Evolutionary conservation across 495 filamentous ascomycete species (phyloP), one percentile per base, ranked within the genome.

Genomic region (Emericellopsis terricola): DNA sequence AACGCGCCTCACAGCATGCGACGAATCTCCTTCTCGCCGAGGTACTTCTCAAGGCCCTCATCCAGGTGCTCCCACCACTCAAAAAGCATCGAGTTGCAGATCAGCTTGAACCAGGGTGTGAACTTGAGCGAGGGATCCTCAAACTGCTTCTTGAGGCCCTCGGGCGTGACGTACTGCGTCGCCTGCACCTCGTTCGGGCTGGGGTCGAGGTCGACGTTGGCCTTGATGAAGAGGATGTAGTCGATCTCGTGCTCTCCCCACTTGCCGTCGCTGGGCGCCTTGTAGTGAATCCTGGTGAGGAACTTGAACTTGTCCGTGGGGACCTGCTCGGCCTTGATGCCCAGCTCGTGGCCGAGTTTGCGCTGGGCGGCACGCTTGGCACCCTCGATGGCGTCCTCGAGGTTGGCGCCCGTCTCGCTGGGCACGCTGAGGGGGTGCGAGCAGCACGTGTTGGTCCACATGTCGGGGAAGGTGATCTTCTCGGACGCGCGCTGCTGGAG

Each of bases 361-460:
- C 89, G 70, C 56, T 83, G 77, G 16, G 89, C 89, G 15, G 89
- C 89, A 21, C 80, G 70, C 59, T 83, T 84, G 40, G 91, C 91
- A 3, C 89, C 89, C 40, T 68, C 53, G 15, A 94, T 65, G 0
- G 85, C 78, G 38, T 78, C 76, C 15, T 73, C 74, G 15, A 97
- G 66, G 49, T 81, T 77, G 9, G 75, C 69, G 35, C 89, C 89
- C 2, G 83, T 92, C 68, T 99, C 89, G 15, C 73, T 78, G 14
- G 89, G 78, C 36, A 94, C 77, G 19, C 82, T 82, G 34, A 99
- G 64, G 7, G 89, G 89, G 56, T 99, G 89, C 19, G 89, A 99
- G 64, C 89, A 99, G 69, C 89, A 99, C 26, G 89, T 99, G 58
- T 99, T 99, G 38, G 89, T 99, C 89, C 89, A 99, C 82, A 94